Evolutionary conservation across 345 rosid species (phyloP).

Genomic region (Carallia pectinifolia): DNA sequence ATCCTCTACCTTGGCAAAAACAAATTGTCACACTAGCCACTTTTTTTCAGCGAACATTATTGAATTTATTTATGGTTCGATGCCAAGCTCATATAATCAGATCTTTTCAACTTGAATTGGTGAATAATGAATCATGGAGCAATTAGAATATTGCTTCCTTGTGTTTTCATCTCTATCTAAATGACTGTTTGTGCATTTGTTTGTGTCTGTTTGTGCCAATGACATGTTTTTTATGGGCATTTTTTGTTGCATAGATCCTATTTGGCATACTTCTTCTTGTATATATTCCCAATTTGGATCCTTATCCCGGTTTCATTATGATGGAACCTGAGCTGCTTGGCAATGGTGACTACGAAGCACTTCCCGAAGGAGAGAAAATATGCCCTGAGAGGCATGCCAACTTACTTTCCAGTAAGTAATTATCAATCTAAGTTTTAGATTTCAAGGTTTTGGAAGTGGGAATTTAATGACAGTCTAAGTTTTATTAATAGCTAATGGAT

Average conservation of each 20-base stretch:
- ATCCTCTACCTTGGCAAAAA: too few relatives aligned
- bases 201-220: neutral
- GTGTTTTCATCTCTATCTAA: neutral
- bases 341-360: conserved; percentile 29
- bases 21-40: too few relatives aligned
- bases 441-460: neutral
- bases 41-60: too few relatives aligned
- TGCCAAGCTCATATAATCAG: too few relatives aligned
- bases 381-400: conserved; percentile 35
- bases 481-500: neutral
- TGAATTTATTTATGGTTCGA: too few relatives aligned
- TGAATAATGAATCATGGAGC: neutral
- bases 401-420: conserved; percentile 27
- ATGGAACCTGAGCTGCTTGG: conserved; percentile 17
- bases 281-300: conserved; percentile 30
- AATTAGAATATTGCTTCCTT: neutral
- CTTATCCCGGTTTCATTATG: conserved; percentile 26
- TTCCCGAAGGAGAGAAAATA: conserved; percentile 27
- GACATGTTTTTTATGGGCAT: neutral
- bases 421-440: neutral
- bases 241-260: conserved; percentile 20
- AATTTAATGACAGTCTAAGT: neutral
- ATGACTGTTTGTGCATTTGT: neutral
- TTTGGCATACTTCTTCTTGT: conserved; percentile 27
- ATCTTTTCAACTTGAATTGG: neutral